Percentiles rank a stretch among this genome's conserved stretches.
Evolutionary conservation across 208 protist species (phyloP).

Genomic region (Acanthamoeba triangularis): DNA sequence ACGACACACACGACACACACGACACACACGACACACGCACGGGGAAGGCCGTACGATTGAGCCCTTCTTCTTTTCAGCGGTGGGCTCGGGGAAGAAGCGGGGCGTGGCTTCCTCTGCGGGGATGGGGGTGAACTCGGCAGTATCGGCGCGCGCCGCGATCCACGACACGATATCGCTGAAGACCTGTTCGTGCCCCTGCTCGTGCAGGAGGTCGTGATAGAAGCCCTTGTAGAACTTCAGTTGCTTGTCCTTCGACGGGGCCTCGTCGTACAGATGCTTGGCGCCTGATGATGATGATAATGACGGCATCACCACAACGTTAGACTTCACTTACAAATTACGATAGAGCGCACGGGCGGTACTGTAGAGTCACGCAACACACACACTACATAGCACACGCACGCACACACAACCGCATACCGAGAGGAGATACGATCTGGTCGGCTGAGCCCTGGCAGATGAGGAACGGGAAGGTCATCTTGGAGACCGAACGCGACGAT

Average conservation of each 20-base stretch:
- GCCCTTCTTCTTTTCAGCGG: not conserved
- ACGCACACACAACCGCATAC: too few relatives aligned
- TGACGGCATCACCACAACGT: too few relatives aligned
- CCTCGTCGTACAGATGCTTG: conserved; percentile 2
- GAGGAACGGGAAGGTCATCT: conserved; percentile 38
- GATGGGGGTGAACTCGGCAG: not conserved
- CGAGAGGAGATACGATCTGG: conserved; percentile 18
- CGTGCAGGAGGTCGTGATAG: conserved; percentile 27
- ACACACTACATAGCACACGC: too few relatives aligned
- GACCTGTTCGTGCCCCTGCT: not conserved
- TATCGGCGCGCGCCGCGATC: not conserved
- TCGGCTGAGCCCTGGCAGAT: not conserved
- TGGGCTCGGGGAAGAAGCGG: conserved; percentile 20
- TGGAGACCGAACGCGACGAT: not conserved
- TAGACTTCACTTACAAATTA: too few relatives aligned
- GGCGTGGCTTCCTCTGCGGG: not conserved
- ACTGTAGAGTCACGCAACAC: too few relatives aligned
- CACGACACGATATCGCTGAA: conserved; percentile 14
- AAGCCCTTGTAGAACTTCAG: conserved; percentile 13
- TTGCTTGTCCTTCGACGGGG: conserved; percentile 10
- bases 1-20: too few relatives aligned
- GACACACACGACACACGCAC: too few relatives aligned
- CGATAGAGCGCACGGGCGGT: too few relatives aligned
- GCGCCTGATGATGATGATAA: too few relatives aligned
- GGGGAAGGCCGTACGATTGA: not conserved